Evolutionary conservation across 2,329 filamentous ascomycete species (phyloP).

Genomic region (Aspergillus sp.): DNA sequence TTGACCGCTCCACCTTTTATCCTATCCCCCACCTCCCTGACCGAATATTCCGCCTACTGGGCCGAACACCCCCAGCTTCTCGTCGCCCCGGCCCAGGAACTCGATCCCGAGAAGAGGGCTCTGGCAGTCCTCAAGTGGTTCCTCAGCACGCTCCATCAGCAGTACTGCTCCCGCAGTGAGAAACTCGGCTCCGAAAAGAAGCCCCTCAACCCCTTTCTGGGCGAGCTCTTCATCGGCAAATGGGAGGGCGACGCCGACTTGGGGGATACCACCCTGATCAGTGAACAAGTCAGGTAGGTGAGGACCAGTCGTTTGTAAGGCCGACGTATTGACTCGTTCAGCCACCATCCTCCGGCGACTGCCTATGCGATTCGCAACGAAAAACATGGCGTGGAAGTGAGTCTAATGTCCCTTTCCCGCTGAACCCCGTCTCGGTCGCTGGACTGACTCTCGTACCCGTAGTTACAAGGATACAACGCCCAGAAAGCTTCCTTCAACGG

Average conservation of each 20-base stretch:
- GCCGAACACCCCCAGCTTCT: conserved; percentile 75
- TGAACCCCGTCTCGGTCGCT: not conserved
- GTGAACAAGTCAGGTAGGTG: conserved; percentile 78
- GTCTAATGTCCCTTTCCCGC: conserved; percentile 12
- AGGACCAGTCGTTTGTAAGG: not conserved
- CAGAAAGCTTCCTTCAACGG: conserved; percentile 94
- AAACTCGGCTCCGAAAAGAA: conserved; percentile 92
- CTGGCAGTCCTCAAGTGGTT: conserved; percentile 96
- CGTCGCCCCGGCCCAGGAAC: conserved; percentile 75
- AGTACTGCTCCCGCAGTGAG: conserved; percentile 74
- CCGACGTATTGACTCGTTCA: conserved; percentile 24
- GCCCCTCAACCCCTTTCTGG: conserved; percentile 92
- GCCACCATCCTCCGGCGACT: conserved; percentile 90
- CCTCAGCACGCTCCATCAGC: conserved; percentile 85
- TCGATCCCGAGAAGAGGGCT: conserved; percentile 77
- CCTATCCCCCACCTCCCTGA: conserved; percentile 72
- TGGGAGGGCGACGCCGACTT: conserved; percentile 72
- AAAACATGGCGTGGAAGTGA: conserved; percentile 68
- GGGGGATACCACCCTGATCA: conserved; percentile 81
- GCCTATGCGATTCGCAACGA: conserved; percentile 91
- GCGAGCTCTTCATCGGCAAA: conserved; percentile 87
- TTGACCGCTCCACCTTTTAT: conserved; percentile 82
- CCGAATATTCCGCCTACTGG: conserved; percentile 82
- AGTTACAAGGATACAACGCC: conserved; percentile 80
- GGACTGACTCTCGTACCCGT: conserved; percentile 3